Evolutionary conservation across 148 eudicot genomes (phyloP).

Genomic region (Rhododendron molle): DNA sequence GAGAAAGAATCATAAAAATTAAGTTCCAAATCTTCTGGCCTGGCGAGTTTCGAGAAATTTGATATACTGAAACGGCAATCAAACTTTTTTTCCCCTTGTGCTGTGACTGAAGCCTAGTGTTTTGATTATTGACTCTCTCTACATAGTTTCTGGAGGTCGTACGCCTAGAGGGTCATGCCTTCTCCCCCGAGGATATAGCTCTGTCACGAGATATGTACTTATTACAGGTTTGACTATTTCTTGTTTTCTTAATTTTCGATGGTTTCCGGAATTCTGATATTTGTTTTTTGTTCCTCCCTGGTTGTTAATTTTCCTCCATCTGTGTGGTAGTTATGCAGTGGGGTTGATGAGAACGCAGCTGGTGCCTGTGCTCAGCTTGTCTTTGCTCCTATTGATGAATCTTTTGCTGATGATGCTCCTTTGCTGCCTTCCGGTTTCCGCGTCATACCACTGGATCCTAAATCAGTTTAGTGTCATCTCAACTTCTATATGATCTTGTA

Average conservation of each 20-base stretch:
- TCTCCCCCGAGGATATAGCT: constrained; percentile 42
- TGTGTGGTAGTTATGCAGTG: constrained; percentile 46
- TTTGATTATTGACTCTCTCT: neutral
- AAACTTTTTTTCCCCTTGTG: neutral
- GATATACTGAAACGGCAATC: neutral
- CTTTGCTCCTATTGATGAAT: constrained; percentile 67
- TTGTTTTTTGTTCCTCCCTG: neutral
- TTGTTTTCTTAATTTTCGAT: neutral
- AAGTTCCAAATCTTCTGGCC: neutral
- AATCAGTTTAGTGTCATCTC: constrained; percentile 41
- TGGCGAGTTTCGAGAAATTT: neutral
- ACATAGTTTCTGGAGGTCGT: constrained; percentile 49
- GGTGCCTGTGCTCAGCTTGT: constrained; percentile 60
- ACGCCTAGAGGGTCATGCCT: constrained; percentile 49
- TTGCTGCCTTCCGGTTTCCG: constrained; percentile 63
- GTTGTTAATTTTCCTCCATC: neutral
- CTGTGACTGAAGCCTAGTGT: neutral
- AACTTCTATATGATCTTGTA: neutral
- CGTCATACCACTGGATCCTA: constrained; percentile 52
- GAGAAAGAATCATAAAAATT: neutral
- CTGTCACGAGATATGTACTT: constrained; percentile 47
- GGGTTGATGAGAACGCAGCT: constrained; percentile 45
- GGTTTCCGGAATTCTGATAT: neutral
- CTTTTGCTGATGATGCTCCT: constrained; percentile 57
- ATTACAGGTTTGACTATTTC: constrained; percentile 34